phyloP scores from a whole-genome alignment of 2,329 filamentous ascomycete species.

The Phialocephala subalpina region DNA sequence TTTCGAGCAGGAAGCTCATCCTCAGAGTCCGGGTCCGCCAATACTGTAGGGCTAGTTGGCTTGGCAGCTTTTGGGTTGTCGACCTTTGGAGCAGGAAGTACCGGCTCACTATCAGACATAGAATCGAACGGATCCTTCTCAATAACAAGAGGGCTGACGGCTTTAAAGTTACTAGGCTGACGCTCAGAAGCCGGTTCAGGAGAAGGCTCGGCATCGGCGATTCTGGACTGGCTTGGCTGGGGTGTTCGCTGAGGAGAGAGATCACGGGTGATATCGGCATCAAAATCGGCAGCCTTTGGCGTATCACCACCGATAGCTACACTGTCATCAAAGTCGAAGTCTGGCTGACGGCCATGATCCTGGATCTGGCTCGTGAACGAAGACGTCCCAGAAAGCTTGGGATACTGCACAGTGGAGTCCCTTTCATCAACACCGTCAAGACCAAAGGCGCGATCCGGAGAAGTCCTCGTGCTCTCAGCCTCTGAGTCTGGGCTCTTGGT shows the following conservation, averaged over 20 bases:
- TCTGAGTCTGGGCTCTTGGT: slow-evolving; percentile 17
- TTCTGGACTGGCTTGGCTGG: too few species aligned
- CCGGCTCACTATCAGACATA: not conserved
- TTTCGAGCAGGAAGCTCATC: slow-evolving; percentile 1
- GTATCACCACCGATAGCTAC: slow-evolving; percentile 24
- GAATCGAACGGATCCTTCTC: not conserved
- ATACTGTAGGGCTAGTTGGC: too few species aligned
- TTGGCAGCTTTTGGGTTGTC: not conserved
- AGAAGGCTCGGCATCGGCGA: not conserved
- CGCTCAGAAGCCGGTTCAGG: slow-evolving; percentile 7
- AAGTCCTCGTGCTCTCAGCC: slow-evolving; percentile 15
- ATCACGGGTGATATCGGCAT: slow-evolving; percentile 14
- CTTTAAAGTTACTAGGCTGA: not conserved
- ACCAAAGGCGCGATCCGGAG: slow-evolving; percentile 6
- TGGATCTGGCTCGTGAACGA: slow-evolving; percentile 52
- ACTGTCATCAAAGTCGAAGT: slow-evolving; percentile 49
- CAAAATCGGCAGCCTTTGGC: slow-evolving; percentile 17
- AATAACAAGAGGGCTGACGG: not conserved
- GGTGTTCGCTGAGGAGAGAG: not conserved
- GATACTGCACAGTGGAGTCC: slow-evolving; percentile 38
- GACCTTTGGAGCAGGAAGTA: not conserved
- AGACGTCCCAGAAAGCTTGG: slow-evolving; percentile 42
- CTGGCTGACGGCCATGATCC: slow-evolving; percentile 58
- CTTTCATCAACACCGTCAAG: slow-evolving; percentile 29
- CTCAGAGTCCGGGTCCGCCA: too few species aligned